These are phyloP conservation scores for Annulohypoxylon moriforme DNA, from an alignment of 495 filamentous ascomycete species.

Conservation along the genomic window DNA sequence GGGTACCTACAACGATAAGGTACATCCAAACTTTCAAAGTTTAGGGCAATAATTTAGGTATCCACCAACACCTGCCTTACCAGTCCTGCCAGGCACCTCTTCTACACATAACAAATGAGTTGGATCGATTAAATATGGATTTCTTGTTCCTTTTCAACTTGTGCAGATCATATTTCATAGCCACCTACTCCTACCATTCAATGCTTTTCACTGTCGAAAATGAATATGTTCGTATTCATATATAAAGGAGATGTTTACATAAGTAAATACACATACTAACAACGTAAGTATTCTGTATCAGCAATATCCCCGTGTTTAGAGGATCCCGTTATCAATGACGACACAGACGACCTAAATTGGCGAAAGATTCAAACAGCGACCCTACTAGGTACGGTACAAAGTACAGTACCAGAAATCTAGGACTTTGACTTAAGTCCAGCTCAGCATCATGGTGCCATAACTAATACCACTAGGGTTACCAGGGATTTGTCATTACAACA, in stretches of 20 bases:
- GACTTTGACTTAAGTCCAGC: not conserved
- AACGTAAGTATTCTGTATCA: no score
- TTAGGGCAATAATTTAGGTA: constrained; percentile 6
- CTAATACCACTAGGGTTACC: constrained; percentile 4
- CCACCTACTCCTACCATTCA: not conserved
- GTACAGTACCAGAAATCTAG: not conserved
- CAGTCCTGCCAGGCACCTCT: not conserved
- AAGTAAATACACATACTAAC: no score
- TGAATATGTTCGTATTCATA: not conserved
- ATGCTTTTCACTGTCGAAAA: not conserved
- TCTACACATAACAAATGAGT: not conserved
- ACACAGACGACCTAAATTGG: constrained; percentile 6
- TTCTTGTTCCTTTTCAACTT: not conserved
- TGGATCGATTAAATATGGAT: not conserved
- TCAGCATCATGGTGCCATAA: constrained; percentile 15
- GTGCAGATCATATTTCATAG: not conserved
- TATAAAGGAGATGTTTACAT: not conserved
- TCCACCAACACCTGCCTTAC: constrained; percentile 12
- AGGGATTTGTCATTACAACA: constrained; percentile 12
- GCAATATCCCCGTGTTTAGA: no score
- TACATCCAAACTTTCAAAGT: not conserved
- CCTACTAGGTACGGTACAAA: not conserved
- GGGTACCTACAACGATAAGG: constrained; percentile 7
- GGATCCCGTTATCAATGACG: constrained; percentile 24
- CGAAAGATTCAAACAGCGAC: not conserved